A percentile compares a stretch with the other conserved stretches of the same genome.
phyloP scores from a whole-genome alignment of 352 stramenopile species.

The Phytopythium litorale region DNA sequence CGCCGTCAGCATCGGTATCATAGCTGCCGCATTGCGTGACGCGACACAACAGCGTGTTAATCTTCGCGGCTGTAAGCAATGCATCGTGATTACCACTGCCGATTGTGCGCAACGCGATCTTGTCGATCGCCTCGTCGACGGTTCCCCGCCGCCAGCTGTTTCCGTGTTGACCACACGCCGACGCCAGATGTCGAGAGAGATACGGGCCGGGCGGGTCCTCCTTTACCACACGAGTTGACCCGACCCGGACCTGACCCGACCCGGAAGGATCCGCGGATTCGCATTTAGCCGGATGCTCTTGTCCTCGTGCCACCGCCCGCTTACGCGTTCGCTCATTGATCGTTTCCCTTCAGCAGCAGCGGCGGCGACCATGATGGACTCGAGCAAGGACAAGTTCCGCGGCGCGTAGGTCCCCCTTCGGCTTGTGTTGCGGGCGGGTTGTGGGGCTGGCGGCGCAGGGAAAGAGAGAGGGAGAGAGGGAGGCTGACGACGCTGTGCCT shows the following conservation, averaged over 20 bases:
- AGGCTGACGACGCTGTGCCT: not conserved
- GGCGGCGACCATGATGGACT: conserved; percentile 31
- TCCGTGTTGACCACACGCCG: not conserved
- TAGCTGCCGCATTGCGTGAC: no score
- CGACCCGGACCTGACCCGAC: not conserved
- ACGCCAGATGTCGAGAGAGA: not conserved
- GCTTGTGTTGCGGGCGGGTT: not conserved
- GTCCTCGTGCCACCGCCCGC: not conserved
- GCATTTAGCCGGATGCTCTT: conserved; percentile 1
- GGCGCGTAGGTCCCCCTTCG: conserved; percentile 32
- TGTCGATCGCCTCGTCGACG: not conserved
- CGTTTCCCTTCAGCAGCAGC: conserved; percentile 2
- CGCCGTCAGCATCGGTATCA: not conserved
- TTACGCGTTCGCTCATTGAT: conserved; percentile 8
- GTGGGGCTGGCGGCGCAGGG: not conserved
- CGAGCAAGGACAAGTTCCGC: conserved; percentile 50
- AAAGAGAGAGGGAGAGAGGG: no score
- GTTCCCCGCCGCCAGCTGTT: not conserved
- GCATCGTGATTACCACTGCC: no score
- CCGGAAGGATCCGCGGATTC: conserved; percentile 5
- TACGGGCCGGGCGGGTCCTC: not conserved
- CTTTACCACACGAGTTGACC: not conserved
- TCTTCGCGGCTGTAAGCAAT: no score
- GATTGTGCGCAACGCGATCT: no score
- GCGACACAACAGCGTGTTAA: no score